These are phyloP conservation scores for Caryopteris hybrid DNA, from an alignment of 305 asterid genomes.

Conservation along the genomic window DNA sequence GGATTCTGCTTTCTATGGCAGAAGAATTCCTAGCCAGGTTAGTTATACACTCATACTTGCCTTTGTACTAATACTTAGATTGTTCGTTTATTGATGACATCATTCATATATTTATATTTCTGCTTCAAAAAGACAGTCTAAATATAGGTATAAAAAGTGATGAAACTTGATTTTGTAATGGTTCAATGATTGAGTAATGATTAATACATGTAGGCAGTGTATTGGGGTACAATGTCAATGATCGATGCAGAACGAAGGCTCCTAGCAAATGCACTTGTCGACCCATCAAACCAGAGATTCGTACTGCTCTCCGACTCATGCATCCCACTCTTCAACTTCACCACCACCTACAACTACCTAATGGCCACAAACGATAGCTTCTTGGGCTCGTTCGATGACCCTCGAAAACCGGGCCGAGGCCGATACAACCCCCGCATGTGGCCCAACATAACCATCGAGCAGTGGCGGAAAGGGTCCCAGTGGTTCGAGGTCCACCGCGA, in stretches of 20 bases:
- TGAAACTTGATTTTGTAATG: no score
- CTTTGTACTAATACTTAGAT: no score
- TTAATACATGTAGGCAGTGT: constrained; percentile 38
- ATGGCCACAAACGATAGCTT: constrained; percentile 36
- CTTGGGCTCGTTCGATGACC: constrained; percentile 43
- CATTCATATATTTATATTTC: no score
- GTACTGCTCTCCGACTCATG: constrained; percentile 64
- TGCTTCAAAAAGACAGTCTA: no score
- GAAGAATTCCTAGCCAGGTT: constrained; percentile 71
- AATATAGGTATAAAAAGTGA: no score
- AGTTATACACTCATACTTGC: background rate
- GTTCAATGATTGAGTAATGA: no score
- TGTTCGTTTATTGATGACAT: no score
- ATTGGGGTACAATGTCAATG: constrained; percentile 65
- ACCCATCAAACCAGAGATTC: constrained; percentile 50
- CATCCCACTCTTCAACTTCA: constrained; percentile 65
- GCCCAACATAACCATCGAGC: constrained; percentile 45
- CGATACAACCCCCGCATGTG: constrained; percentile 55
- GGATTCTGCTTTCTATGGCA: constrained; percentile 44
- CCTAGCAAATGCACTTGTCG: constrained; percentile 56
- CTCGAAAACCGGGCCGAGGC: constrained; percentile 47
- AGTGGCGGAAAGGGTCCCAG: constrained; percentile 63
- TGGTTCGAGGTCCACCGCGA: constrained; percentile 60
- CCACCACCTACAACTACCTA: constrained; percentile 44
- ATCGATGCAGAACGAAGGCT: constrained; percentile 64